Base-by-base conservation (phyloP, 2,329 filamentous ascomycete species). In the Xylariales sp. region DNA sequence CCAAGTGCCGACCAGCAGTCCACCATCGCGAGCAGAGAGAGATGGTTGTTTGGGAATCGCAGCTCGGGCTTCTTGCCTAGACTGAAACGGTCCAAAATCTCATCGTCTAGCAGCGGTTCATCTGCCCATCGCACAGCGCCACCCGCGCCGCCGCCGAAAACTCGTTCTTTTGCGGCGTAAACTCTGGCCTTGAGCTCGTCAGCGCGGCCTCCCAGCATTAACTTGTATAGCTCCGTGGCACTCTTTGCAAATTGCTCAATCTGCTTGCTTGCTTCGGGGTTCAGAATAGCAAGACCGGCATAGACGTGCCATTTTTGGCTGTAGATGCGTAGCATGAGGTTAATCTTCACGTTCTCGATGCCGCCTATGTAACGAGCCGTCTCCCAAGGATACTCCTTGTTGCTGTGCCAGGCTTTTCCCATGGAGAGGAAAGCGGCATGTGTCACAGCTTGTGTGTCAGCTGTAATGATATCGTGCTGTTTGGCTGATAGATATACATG, bases 301-400 rank as follows among this genome's bases (percentile, higher is more conserved):
- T 98, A 98, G 41, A 98, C 93, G 68, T 98, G 94, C 94, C 94
- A 98, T 64, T 97, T 98, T 63, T 96, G 95, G 43, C 85, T 83
- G 69, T 97, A 98, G 66, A 98, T 97, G 52, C 93, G 89, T 49
- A 98, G 71, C 50, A 89, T 97, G 50, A 97, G 82, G 67, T 98
- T 98, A 69, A 97, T 95, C 69, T 98, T 98, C 53, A 97, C 91
- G 61, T 98, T 98, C 64, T 98, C 93, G 54, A 98, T 95, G 37
- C 93, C 94, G 41, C 93, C 93, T 4, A 96, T 81, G 63, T 97
- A 98, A 46, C 93, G 88, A n/a, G 83, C 81, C 32, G 91, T 81
- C 54, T 97, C 91, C 93, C 93, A 98, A 0, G 94, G 93, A 54
- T 97, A 98, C 60, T 98, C 88, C 41, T 83, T 78, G 61, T 94